Base-by-base conservation (phyloP, 805 yeast genomes). In the Yamadazyma takamatsuzukensis region DNA sequence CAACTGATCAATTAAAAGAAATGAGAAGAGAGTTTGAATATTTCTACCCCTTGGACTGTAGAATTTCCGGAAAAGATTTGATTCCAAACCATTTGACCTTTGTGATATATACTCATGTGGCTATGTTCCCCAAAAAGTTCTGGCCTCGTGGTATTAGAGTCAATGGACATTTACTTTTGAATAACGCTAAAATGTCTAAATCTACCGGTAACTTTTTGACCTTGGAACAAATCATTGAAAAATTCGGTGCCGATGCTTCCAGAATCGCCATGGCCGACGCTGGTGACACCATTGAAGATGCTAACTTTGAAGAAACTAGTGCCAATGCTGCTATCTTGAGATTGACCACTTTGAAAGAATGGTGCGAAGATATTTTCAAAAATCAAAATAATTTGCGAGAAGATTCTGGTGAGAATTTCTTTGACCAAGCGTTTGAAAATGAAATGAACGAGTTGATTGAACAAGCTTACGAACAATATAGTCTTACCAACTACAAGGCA, bases 241-340 rank as follows among this genome's bases (percentile, higher is more conserved):
- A 93, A 64, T 93, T 80, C 48, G 98, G 98, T 61, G 95, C 97
- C 32, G 98, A 93, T 61, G 97, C 97, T 25, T 71, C 96, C 8
- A 83, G 98, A 72, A 85, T 93, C 59, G 97, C 98, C 4, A 70
- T 93, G 45, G 98, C 97, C 28, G 98, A 93, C 69, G 96, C 97
- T 32, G 98, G 98, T 70, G 98, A 93, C 59, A 72, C 93, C 26
- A 78, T 88, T 47, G 98, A 93, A 67, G 98, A 93, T 62, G 98
- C 98, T 33, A 93, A 93, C 70, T 85, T 93, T 54, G 98, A 93
- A 53, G 98, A 93, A 67, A 68, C 87, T 40, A 89, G 81, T 54
- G 98, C 98, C 34, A 93, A 93, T 54, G 96, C 98, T 29, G 97
- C 97, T 16, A 89, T 93, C 58, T 75, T 93, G 59, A 84, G 98